Evolutionary conservation across 305 asterid genomes (phyloP).

Genomic region (Fraxinus sp.): DNA sequence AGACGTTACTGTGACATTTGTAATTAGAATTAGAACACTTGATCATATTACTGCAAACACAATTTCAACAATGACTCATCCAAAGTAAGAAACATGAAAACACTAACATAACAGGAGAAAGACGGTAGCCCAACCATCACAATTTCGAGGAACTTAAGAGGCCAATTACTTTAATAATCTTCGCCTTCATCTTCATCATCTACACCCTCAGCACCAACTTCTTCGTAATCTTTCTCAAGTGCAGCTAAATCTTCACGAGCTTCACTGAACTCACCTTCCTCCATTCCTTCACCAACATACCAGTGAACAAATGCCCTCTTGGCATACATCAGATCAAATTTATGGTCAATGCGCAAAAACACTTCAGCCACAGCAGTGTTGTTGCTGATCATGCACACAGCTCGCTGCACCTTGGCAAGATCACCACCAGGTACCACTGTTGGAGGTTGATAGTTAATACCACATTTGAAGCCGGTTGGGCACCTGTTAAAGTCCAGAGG

Average conservation of each 20-base stretch:
- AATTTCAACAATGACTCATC: constrained; percentile 1
- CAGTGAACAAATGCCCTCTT: constrained; percentile 59
- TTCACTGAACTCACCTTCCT: constrained; percentile 32
- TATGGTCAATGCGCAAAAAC: constrained; percentile 53
- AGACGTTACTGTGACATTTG: background rate
- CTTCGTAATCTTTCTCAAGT: constrained; percentile 28
- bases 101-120: constrained; percentile 16
- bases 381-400: constrained; percentile 61
- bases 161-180: constrained; percentile 35
- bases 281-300: constrained; percentile 63
- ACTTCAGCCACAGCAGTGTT: constrained; percentile 62
- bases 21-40: constrained; percentile 12
- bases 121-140: constrained; percentile 9
- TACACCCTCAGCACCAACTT: constrained; percentile 54
- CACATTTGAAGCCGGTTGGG: constrained; percentile 58
- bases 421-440: constrained; percentile 53
- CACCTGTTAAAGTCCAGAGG: constrained; percentile 32
- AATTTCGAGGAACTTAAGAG: background rate
- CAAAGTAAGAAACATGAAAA: constrained; percentile 2
- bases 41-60: constrained; percentile 6
- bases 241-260: background rate
- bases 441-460: constrained; percentile 56
- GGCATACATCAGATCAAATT: constrained; percentile 54
- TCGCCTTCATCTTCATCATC: constrained; percentile 53
- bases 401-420: constrained; percentile 57